Evolutionary conservation across 2,329 filamentous ascomycete genomes (phyloP).

Genomic region (Thermomyces lanuginosus): DNA sequence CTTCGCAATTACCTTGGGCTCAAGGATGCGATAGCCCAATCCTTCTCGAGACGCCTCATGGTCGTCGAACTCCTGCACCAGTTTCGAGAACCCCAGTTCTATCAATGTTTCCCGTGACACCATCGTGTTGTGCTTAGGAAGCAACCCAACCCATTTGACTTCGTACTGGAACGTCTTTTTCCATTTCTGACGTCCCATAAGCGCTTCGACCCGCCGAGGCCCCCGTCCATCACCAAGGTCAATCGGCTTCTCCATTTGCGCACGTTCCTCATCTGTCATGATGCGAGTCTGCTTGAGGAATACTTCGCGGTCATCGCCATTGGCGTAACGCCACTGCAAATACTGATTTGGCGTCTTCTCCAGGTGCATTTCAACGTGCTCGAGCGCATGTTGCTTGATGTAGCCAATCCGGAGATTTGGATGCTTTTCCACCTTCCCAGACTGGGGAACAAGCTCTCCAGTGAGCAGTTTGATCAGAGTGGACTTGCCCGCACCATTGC

Average conservation of each 20-base stretch:
- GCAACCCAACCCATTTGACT: slow-evolving; percentile 79
- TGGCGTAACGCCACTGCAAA: slow-evolving; percentile 93
- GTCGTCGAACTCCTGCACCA: slow-evolving; percentile 96
- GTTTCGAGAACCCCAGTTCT: slow-evolving; percentile 75
- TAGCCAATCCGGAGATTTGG: slow-evolving; percentile 97
- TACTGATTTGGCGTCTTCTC: slow-evolving; percentile 99
- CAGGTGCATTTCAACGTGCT: slow-evolving; percentile 98
- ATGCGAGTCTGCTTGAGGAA: slow-evolving; percentile 94
- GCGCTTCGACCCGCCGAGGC: slow-evolving; percentile 58
- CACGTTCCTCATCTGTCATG: slow-evolving; percentile 67
- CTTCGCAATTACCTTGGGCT: slow-evolving; percentile 87
- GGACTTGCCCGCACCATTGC: slow-evolving; percentile 95
- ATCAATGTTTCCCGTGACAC: slow-evolving; percentile 83
- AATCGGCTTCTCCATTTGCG: slow-evolving; percentile 80
- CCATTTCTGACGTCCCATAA: slow-evolving; percentile 94
- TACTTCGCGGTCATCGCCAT: slow-evolving; percentile 93
- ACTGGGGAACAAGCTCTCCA: slow-evolving; percentile 70
- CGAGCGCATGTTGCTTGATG: slow-evolving; percentile 97
- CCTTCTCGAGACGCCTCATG: slow-evolving; percentile 97
- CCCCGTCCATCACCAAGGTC: slow-evolving; percentile 73
- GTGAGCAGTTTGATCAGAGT: slow-evolving; percentile 96
- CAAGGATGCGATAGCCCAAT: slow-evolving; percentile 84
- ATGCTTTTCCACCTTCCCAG: slow-evolving; percentile 89
- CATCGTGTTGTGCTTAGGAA: slow-evolving; percentile 87
- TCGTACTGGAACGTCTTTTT: slow-evolving; percentile 99